Conservation (phyloP, 345 rosid genomes). For the Rhodamnia rubescens region DNA sequence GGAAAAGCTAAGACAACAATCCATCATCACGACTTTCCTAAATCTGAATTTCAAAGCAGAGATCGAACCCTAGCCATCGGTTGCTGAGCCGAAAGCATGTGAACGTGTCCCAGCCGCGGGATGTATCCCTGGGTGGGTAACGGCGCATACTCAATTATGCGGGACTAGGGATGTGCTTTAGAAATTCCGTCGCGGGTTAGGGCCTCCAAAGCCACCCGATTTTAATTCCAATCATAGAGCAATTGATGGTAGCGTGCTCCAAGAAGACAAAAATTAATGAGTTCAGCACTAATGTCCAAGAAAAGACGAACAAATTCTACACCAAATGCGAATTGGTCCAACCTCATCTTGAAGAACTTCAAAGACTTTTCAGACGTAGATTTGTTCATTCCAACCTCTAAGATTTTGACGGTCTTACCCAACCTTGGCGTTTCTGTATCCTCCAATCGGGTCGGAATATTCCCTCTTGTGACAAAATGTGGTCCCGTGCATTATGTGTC, state of each 20-base stretch:
- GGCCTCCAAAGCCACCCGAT: neutral
- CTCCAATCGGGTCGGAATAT: neutral
- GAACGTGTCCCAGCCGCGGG: neutral
- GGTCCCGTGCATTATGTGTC: neutral
- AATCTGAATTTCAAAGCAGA: neutral
- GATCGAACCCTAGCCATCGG: neutral
- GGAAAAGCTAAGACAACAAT: fast-evolving
- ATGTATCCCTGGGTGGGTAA: neutral
- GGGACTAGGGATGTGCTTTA: neutral
- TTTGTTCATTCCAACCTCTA: neutral
- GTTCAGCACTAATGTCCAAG: neutral
- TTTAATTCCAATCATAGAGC: neutral
- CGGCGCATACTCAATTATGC: neutral
- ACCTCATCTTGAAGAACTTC: neutral
- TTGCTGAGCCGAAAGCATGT: too few species aligned
- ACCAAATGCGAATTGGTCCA: neutral
- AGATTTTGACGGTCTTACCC: neutral
- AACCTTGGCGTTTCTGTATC: neutral
- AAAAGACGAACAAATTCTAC: neutral
- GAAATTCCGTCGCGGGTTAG: neutral
- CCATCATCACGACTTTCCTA: neutral
- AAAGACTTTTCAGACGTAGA: neutral
- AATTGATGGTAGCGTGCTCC: neutral
- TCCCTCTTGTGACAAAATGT: neutral
- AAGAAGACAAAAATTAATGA: neutral